Percentiles rank a stretch among this genome's conserved stretches.
These are phyloP conservation scores for Pleurotus djamor DNA, from an alignment of 768 basidiomycete genomes.

Conservation along the genomic window DNA sequence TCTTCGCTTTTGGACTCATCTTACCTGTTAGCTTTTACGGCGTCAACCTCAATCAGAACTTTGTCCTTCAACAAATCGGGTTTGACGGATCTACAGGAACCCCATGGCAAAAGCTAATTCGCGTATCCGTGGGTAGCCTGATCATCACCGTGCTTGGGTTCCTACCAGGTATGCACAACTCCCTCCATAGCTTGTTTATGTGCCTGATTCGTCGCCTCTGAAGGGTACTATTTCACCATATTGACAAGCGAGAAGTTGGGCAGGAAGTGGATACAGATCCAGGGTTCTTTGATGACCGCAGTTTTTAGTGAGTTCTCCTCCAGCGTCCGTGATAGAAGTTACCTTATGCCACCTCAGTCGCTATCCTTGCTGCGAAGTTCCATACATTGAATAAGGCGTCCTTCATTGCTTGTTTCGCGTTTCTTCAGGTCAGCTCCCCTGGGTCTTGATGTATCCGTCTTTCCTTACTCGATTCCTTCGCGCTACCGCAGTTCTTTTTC, in stretches of 20 bases:
- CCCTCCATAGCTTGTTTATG: not conserved
- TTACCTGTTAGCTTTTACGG: slow-evolving; percentile 58
- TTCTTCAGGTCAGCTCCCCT: slow-evolving; percentile 48
- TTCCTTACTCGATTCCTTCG: not conserved
- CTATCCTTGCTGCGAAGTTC: slow-evolving; percentile 68
- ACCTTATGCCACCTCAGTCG: slow-evolving; percentile 37
- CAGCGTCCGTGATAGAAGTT: not conserved
- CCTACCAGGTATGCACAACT: slow-evolving; percentile 51
- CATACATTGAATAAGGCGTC: slow-evolving; percentile 47
- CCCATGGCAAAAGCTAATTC: slow-evolving; percentile 49
- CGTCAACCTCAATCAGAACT: slow-evolving; percentile 52
- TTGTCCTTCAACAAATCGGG: slow-evolving; percentile 55
- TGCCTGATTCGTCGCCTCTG: no score
- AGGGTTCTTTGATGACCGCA: slow-evolving; percentile 68
- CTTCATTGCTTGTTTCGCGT: slow-evolving; percentile 71
- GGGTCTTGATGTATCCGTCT: no score
- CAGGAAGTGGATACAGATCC: slow-evolving; percentile 72
- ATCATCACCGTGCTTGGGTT: slow-evolving; percentile 68
- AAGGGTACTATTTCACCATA: slow-evolving; percentile 49
- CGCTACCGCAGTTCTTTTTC: slow-evolving; percentile 64
- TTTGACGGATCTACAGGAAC: slow-evolving; percentile 45
- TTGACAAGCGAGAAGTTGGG: slow-evolving; percentile 72
- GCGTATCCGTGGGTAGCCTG: slow-evolving; percentile 47
- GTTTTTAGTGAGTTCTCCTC: slow-evolving; percentile 54
- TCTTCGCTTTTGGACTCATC: not conserved